Evolutionary conservation across 805 yeast genomes (phyloP).

Genomic region (Candida succiphila): DNA sequence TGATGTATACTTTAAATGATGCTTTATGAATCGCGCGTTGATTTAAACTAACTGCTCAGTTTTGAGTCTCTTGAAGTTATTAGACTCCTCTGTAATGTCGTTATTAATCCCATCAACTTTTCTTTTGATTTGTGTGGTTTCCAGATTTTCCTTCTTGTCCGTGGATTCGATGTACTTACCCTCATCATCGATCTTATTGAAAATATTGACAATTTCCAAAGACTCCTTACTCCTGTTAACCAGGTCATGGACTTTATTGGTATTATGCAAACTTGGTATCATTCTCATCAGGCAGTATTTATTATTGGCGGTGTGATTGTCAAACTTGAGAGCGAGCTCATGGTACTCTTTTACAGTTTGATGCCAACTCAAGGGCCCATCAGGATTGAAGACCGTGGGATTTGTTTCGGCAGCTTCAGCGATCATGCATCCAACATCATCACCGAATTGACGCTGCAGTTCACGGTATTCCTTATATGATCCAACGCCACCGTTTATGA

Average conservation of each 20-base stretch:
- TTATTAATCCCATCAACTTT: too few species aligned
- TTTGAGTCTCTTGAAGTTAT: too few species aligned
- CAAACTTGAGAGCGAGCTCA: slow-evolving; percentile 39
- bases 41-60: too few species aligned
- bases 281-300: slow-evolving; percentile 74
- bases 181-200: slow-evolving; percentile 24
- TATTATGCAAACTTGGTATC: slow-evolving; percentile 38
- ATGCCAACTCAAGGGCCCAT: slow-evolving; percentile 42
- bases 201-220: slow-evolving; percentile 33
- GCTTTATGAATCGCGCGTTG: too few species aligned
- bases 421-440: slow-evolving; percentile 82
- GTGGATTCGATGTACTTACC: slow-evolving; percentile 16
- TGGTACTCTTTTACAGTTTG: slow-evolving; percentile 46
- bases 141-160: background rate
- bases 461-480: slow-evolving; percentile 41
- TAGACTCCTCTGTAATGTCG: too few species aligned
- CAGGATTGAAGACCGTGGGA: slow-evolving; percentile 59
- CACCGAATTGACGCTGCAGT: slow-evolving; percentile 43
- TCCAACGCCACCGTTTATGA: slow-evolving; percentile 72
- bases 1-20: too few species aligned
- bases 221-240: slow-evolving; percentile 47
- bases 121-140: background rate
- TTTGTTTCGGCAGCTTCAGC: slow-evolving; percentile 86
- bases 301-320: slow-evolving; percentile 61
- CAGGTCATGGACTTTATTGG: slow-evolving; percentile 38